Base-by-base conservation (phyloP, 352 stramenopile genomes). In the Lagenidium giganteum region DNA sequence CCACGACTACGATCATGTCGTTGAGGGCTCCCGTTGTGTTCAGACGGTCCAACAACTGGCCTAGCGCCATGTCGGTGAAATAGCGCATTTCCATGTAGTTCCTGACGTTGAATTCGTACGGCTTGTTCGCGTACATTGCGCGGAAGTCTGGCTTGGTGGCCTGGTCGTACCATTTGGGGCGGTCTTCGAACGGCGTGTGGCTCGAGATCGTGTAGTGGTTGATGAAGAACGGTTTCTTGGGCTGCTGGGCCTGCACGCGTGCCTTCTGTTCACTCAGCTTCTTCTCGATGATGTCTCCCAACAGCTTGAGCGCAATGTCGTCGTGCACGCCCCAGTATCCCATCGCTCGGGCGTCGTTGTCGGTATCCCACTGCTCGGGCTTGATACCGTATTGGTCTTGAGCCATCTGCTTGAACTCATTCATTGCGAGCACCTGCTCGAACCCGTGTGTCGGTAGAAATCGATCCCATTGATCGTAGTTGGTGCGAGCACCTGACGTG, bases 201-300 rank as follows among this genome's bases (percentile, higher is more conserved):
- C 64, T 80, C 11, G 64, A 80, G 52, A 83, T 83, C 8, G 70
- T 77, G 42, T 80, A 83, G 35, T 77, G 65, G 7, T 61, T 80
- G 14, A 78, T 36, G 42, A 78, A 83, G 12, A 73, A 56, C 9
- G 70, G 67, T 18, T 72, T 67, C 9, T 80, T 83, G 4, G 46
- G 35, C 24, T 56, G 57, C 50, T 72, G 74, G 2, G 36, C 28
- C 2, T 34, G 35, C 17, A 64, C 32, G 0, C 61, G 63, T 17
- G 58, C 41, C 17, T 59, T 47, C 12, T 38, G 51, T 4, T 37
- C 33, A 3, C 37, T 51, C 4, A 57, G 67, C 36, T 74, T 74
- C 38, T 77, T 77, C 13, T 65, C 31, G 13, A 83, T 44, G 8
- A 83, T 26, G n/a, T 79, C 61, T 1, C 53, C 67, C 4, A 83